Percentiles rank a stretch among this genome's conserved stretches.
phyloP scores from a whole-genome alignment of 2,329 filamentous ascomycete genomes.

The Elsinoe necatrix region DNA sequence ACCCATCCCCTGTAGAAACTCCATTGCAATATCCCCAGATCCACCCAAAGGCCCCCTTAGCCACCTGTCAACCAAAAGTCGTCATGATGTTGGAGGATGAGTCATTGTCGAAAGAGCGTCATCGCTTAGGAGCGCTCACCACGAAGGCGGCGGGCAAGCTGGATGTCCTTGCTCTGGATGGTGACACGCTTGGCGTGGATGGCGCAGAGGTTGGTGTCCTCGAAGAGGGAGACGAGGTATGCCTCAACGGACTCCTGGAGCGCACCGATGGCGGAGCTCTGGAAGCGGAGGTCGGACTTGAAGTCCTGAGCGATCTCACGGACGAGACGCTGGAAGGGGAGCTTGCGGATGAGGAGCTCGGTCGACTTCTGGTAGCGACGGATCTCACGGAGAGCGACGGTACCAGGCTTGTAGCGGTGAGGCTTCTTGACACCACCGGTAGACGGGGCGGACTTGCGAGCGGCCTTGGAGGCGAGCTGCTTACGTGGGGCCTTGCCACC shows the following conservation, averaged over 20 bases:
- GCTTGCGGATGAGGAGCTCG: conserved; percentile 73
- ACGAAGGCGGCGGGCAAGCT: conserved; percentile 61
- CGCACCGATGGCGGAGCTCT: conserved; percentile 87
- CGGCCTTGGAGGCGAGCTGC: conserved; percentile 98
- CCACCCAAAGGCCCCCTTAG: conserved; percentile 10
- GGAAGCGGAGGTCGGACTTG: conserved; percentile 76
- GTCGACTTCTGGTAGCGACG: conserved; percentile 81
- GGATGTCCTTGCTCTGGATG: conserved; percentile 74
- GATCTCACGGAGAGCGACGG: conserved; percentile 84
- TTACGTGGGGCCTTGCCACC: conserved; percentile 72
- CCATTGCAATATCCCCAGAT: conserved; percentile 16
- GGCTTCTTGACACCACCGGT: conserved; percentile 64
- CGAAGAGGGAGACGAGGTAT: conserved; percentile 92
- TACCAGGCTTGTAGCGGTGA: conserved; percentile 51
- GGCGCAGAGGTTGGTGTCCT: conserved; percentile 91
- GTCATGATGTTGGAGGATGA: conserved; percentile 15
- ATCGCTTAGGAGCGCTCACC: conserved; percentile 44
- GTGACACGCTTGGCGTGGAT: conserved; percentile 55
- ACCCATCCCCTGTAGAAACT: conserved; percentile 19
- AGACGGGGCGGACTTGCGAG: conserved; percentile 94
- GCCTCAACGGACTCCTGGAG: conserved; percentile 95
- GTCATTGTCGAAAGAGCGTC: conserved; percentile 4
- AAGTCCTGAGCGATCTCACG: conserved; percentile 62
- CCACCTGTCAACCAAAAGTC: neutral
- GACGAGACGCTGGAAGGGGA: conserved; percentile 72